Conservation (phyloP, 225 moss, liverwort and hornwort genomes). For the Bryoerythrophyllum caledonicum region DNA sequence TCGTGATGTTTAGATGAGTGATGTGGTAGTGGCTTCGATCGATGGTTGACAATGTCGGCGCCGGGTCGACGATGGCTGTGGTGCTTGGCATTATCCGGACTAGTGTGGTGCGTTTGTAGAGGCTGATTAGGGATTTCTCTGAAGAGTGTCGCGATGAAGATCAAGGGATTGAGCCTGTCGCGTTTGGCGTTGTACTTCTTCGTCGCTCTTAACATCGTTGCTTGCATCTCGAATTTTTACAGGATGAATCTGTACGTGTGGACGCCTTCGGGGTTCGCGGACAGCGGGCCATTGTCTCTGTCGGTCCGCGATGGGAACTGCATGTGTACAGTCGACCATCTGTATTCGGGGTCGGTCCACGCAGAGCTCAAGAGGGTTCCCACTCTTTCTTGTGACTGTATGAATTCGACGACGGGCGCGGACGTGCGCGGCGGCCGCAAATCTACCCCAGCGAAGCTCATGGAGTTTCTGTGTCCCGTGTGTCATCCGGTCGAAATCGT, state of each 20-base stretch:
- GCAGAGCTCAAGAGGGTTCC: background rate
- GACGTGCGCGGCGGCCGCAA: background rate
- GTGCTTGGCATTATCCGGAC: background rate
- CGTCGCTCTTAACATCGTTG: background rate
- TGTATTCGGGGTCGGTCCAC: background rate
- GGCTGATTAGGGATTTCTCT: background rate
- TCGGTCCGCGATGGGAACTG: slow-evolving; percentile 26
- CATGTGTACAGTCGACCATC: slow-evolving; percentile 11
- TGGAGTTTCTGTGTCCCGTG: background rate
- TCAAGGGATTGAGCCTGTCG: background rate
- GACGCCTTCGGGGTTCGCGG: background rate
- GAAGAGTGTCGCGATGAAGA: background rate
- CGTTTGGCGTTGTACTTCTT: background rate
- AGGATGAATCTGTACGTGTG: background rate
- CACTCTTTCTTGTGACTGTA: slow-evolving; percentile 22
- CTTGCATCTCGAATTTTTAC: slow-evolving; percentile 15
- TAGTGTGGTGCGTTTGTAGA: background rate
- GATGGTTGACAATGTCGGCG: background rate
- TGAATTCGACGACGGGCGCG: background rate
- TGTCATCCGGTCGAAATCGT: background rate
- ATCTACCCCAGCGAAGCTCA: background rate
- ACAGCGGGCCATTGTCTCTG: slow-evolving; percentile 16
- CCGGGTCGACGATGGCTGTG: background rate
- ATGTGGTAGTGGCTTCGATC: background rate
- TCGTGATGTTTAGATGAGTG: background rate